A percentile compares a stretch with the other conserved stretches of the same genome.
These are phyloP conservation scores for Thermothielavioides terrestris DNA, from an alignment of 495 filamentous ascomycete species.

Conservation along the genomic window DNA sequence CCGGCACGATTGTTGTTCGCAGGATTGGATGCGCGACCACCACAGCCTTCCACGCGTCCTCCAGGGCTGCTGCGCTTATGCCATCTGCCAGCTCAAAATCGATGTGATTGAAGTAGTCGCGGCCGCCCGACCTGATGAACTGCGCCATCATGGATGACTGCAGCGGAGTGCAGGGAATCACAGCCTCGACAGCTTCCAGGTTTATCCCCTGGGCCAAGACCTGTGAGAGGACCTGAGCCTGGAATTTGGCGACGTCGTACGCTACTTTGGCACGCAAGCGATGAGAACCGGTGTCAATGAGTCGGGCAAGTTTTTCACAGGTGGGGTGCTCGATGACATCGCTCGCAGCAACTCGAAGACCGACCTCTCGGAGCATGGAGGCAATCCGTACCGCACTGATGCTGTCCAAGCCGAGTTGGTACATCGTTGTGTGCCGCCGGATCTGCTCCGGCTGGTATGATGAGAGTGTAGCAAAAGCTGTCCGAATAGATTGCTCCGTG, in stretches of 20 bases:
- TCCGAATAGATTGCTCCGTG: slow-evolving; percentile 43
- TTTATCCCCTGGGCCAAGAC: slow-evolving; percentile 8
- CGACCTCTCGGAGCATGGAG: slow-evolving; percentile 49
- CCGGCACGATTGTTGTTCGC: slow-evolving; percentile 56
- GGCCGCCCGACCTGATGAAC: slow-evolving; percentile 47
- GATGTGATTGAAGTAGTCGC: slow-evolving; percentile 55
- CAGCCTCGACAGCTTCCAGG: slow-evolving; percentile 26
- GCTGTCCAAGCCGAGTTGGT: slow-evolving; percentile 79
- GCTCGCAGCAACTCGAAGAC: slow-evolving; percentile 47
- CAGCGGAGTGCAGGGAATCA: slow-evolving; percentile 56
- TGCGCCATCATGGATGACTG: slow-evolving; percentile 57
- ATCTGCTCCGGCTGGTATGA: slow-evolving; percentile 46
- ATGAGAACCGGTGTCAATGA: neutral
- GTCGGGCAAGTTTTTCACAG: slow-evolving; percentile 28
- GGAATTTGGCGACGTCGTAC: slow-evolving; percentile 39
- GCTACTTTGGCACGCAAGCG: slow-evolving; percentile 1
- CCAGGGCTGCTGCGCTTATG: slow-evolving; percentile 24
- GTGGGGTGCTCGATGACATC: slow-evolving; percentile 61
- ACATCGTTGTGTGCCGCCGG: slow-evolving; percentile 55
- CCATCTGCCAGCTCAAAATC: slow-evolving; percentile 32
- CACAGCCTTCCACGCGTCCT: slow-evolving; percentile 49
- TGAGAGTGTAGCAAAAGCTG: slow-evolving; percentile 49
- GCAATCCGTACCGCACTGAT: slow-evolving; percentile 77
- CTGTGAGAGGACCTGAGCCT: slow-evolving; percentile 20
- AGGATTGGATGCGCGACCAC: slow-evolving; percentile 54